phyloP scores from a whole-genome alignment of 2,329 filamentous ascomycete genomes.

The Clonostachys sp. region DNA sequence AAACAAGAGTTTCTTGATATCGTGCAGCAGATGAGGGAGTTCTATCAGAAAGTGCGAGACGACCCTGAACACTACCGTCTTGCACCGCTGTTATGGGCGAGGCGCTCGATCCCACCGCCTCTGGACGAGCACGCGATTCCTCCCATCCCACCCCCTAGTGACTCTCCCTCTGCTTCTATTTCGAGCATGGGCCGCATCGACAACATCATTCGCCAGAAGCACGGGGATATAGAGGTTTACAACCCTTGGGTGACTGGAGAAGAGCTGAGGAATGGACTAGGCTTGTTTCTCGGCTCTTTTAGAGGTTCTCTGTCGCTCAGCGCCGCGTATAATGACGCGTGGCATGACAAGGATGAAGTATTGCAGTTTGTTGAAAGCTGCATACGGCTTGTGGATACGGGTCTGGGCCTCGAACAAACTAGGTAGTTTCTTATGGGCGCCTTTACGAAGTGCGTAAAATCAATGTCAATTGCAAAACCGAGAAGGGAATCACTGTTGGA shows the following conservation, averaged over 20 bases:
- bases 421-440: too few relatives aligned
- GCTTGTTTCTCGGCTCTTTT: conserved; percentile 33
- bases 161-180: conserved; percentile 17
- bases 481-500: too few relatives aligned
- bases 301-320: conserved; percentile 26
- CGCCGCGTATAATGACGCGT: conserved; percentile 35
- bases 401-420: too few relatives aligned
- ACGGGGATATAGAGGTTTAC: conserved; percentile 18
- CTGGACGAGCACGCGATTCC: conserved; percentile 1
- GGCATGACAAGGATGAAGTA: conserved; percentile 20
- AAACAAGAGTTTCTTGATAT: conserved; percentile 13
- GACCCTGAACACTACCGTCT: conserved; percentile 20
- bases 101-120: conserved; percentile 7
- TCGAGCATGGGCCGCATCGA: conserved; percentile 29
- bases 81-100: conserved; percentile 13
- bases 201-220: conserved; percentile 16
- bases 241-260: conserved; percentile 39
- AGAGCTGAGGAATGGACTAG: conserved; percentile 29
- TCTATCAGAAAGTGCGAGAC: conserved; percentile 18
- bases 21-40: conserved; percentile 14
- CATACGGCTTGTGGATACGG: conserved; percentile 1
- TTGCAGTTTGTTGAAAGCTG: conserved; percentile 13
- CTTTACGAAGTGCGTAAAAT: too few relatives aligned
- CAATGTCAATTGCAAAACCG: too few relatives aligned
- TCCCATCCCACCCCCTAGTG: conserved; percentile 15